These are phyloP conservation scores for Mallotus japonicus DNA, from an alignment of 441 rosid species.

Conservation along the genomic window DNA sequence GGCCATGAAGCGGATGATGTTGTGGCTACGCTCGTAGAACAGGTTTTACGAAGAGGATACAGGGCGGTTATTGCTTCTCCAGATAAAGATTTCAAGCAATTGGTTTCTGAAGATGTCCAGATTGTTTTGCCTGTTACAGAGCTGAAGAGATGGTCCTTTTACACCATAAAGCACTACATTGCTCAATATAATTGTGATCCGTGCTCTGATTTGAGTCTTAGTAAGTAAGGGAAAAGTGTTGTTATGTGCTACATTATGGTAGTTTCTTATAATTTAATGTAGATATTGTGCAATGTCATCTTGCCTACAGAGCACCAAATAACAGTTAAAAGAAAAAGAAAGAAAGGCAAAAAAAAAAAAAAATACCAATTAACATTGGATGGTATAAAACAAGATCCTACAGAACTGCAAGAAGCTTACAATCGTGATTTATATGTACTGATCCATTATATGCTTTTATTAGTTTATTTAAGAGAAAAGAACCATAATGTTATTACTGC, in stretches of 20 bases:
- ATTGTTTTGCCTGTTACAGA: conserved; percentile 76
- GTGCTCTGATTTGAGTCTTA: conserved; percentile 75
- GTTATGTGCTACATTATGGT: not conserved
- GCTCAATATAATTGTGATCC: conserved; percentile 85
- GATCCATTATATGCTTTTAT: not conserved
- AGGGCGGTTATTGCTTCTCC: conserved; percentile 82
- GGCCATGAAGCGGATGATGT: conserved; percentile 95
- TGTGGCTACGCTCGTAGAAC: conserved; percentile 69
- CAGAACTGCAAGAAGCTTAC: not conserved
- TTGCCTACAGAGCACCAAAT: not conserved
- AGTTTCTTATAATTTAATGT: not conserved
- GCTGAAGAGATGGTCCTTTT: conserved; percentile 82
- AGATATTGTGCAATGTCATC: not conserved
- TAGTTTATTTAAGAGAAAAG: not conserved
- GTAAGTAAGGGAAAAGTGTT: conserved; percentile 44
- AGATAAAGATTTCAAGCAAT: conserved; percentile 95
- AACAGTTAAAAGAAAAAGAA: not conserved
- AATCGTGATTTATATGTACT: not conserved
- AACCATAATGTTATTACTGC: not conserved
- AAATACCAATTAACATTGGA: not conserved
- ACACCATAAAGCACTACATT: conserved; percentile 69
- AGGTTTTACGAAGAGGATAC: conserved; percentile 62
- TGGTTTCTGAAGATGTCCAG: conserved; percentile 84
- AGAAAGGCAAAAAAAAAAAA: not conserved
- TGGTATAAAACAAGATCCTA: not conserved